Conservation (phyloP, 228 moss, liverwort and hornwort genomes). For the Sphagnum magellanicum region DNA sequence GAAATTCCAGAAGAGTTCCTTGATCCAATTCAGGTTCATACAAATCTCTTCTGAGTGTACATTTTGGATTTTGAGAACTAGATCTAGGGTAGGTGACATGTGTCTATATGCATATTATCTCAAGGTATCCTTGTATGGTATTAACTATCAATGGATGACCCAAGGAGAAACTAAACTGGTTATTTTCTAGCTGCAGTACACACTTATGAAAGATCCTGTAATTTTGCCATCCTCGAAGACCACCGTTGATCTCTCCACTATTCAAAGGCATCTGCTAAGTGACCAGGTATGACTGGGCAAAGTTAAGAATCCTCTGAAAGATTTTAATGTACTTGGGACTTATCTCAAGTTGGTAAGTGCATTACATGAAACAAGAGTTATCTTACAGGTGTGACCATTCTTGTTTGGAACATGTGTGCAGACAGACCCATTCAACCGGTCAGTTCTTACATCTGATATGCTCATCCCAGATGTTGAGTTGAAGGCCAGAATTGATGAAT, state of each 20-base stretch:
- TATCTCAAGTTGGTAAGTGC: neutral
- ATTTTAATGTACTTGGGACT: neutral
- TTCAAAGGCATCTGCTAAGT: conserved; percentile 97
- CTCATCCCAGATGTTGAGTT: conserved; percentile 72
- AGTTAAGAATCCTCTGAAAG: neutral
- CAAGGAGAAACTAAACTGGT: neutral
- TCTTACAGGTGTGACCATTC: too few species aligned
- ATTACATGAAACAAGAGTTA: too few species aligned
- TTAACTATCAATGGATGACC: neutral
- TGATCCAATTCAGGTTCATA: conserved; percentile 88
- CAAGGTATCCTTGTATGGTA: too few species aligned
- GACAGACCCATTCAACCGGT: conserved; percentile 99
- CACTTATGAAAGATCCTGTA: conserved; percentile 94
- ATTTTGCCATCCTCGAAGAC: conserved; percentile 94
- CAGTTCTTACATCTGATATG: conserved; percentile 89
- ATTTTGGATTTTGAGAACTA: neutral
- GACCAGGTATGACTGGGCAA: conserved; percentile 60
- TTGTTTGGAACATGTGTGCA: conserved; percentile 24
- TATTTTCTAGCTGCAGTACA: conserved; percentile 54
- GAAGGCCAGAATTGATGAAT: conserved; percentile 76
- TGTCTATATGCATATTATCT: too few species aligned
- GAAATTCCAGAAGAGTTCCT: conserved; percentile 95
- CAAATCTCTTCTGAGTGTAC: neutral
- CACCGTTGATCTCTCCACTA: conserved; percentile 85
- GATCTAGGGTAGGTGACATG: too few species aligned